Base-by-base conservation (phyloP, 768 basidiomycete species). In the Leccinellum rugosiceps region DNA sequence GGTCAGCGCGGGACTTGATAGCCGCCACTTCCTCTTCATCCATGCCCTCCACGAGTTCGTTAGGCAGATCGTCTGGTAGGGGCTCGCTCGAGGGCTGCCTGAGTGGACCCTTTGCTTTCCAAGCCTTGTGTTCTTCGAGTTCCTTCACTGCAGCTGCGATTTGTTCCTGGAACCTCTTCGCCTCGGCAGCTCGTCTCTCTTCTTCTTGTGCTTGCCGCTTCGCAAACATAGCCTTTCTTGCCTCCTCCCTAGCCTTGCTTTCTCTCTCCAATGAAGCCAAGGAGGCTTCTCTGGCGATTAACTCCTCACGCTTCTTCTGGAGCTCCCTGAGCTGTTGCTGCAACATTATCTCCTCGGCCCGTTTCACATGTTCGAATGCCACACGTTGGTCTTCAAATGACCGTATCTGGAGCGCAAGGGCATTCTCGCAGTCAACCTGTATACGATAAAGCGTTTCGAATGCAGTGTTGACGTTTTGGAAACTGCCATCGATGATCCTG, bases 191-290 rank as follows among this genome's bases (percentile, higher is more conserved):
- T 41, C 58, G 56, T 35, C 34, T 62, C 32, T 72, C 70, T 25
- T 69, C 66, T 50, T 73, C 70, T 38, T 61, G 64, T 4, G 57
- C 67, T 26, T 63, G 71, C 28, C 69, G 63, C 23, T 65, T 60
- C 9, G 58, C 58, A 14, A 62, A 35, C n/a, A 61, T 23, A 17
- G 21, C 52, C 46, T 50, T 63, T 44, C 64, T 62, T 11, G 57
- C 63, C 21, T 68, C 68, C 23, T 73, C 72, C 55, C 62, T 67
- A 4, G 63, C 56, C 52, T 46, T 68, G 23, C 38, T 55, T 45
- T 72, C 72, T 53, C 58, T 61, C 47, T 71, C 71, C 30, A 58
- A 50, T 32, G 58, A 67, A 32, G 44, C 44, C 34, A 72, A 43
- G 31, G 32, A 38, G 6, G 52, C 50, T 30, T 63, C 70, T 53